Base-by-base conservation (phyloP, 768 basidiomycete genomes). In the Russula griseocarnosa region DNA sequence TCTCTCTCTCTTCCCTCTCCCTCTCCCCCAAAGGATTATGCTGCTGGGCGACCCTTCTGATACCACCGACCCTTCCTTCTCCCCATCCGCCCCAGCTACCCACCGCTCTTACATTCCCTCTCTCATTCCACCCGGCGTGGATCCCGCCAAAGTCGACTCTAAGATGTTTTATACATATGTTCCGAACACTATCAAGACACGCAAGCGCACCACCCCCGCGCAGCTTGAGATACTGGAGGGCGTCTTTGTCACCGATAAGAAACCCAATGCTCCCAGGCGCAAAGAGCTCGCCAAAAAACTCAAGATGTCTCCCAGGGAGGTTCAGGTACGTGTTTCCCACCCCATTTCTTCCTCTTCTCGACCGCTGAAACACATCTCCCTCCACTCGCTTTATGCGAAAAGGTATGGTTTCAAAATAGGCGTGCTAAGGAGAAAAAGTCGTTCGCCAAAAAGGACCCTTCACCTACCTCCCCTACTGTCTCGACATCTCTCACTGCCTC, bases 331-430 rank as follows among this genome's bases (percentile, higher is more conserved):
- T 47, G 47, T 28, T 24, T 30, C 58, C 16, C 40, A 47, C 24
- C 50, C 32, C 47, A 53, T 26, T 42, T 44, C 38, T 3, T 28
- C 26, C 10, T 28, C 36, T 0, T 36, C 26, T 28, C 16, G 49
- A 50, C 16, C 26, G 24, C 49, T 26, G 16, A 50, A 50, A 50
- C 24, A 36, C 20, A 36, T 32, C 32, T 32, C 46, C 61, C 55
- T 57, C 61, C 56, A 70, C 59, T 66, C 65, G 3, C 38, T 16
- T 55, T 38, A 13, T 18, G 42, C 11, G 24, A 55, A 47, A 18
- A 96, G 85, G 95, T 92, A 28, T 92, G 90, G 91, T 93, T 93
- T 74, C 91, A 94, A 76, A 94, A 94, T 73, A 81, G 90, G 61
- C 87, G 92, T 61, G 92, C 92, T 58, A 94, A 94, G 75, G 89